Conservation (phyloP, 2,329 filamentous ascomycete genomes). For the Hysterium pulicare region DNA sequence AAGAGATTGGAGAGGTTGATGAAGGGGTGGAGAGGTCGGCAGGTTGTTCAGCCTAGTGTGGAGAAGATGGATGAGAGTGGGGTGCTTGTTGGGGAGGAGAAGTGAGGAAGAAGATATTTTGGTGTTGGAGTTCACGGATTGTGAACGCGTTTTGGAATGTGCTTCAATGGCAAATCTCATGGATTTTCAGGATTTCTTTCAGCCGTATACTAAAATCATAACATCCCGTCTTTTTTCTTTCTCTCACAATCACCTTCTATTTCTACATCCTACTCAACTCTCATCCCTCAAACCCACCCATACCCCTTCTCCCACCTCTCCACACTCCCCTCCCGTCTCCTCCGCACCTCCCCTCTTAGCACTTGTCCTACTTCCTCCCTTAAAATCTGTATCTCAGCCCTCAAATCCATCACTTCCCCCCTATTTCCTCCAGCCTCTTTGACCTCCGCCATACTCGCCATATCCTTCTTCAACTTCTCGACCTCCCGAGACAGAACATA, state of each 20-base stretch:
- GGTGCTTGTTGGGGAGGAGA: no score
- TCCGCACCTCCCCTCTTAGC: not conserved
- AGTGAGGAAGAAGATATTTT: no score
- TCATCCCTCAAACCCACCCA: not conserved
- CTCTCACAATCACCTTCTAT: slow-evolving; percentile 1
- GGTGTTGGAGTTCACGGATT: no score
- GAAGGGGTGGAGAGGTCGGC: slow-evolving; percentile 34
- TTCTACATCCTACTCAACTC: not conserved
- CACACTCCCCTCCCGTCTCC: not conserved
- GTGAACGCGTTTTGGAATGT: no score
- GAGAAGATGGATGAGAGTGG: no score
- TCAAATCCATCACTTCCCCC: not conserved
- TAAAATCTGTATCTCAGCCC: not conserved
- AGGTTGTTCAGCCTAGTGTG: no score
- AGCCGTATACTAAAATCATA: not conserved
- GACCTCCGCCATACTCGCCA: not conserved
- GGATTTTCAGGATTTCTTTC: not conserved
- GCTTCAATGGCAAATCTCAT: no score
- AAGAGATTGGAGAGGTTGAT: slow-evolving; percentile 36
- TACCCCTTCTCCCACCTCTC: slow-evolving; percentile 1
- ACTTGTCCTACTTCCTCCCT: not conserved
- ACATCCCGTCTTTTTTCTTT: not conserved
- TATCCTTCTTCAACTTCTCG: not conserved
- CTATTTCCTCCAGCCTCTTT: not conserved
- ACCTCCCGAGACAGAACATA: not conserved